These are phyloP conservation scores for Arabidopsis lyrata DNA, from an alignment of 441 rosid genomes.

Conservation along the genomic window DNA sequence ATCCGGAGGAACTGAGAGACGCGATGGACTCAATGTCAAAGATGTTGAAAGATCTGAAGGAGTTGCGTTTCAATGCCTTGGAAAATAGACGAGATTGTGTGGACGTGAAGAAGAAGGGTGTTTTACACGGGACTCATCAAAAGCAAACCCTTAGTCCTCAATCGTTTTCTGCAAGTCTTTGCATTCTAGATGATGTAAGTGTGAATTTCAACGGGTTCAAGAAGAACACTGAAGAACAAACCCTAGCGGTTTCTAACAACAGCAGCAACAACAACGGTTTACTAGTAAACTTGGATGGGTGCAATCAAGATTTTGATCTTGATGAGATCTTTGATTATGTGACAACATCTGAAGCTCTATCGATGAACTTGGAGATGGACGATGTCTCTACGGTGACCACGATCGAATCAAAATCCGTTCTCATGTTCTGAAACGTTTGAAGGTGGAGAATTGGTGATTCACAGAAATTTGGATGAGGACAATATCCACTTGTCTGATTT, in stretches of 20 bases:
- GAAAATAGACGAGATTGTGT: background rate
- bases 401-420: background rate
- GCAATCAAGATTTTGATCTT: background rate
- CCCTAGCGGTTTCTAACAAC: background rate
- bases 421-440: too few species aligned
- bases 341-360: background rate
- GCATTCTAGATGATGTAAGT: background rate
- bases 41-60: slow-evolving; percentile 6
- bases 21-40: slow-evolving; percentile 13
- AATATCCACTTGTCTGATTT: background rate
- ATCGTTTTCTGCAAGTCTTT: background rate
- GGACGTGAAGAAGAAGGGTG: slow-evolving; percentile 27
- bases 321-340: background rate
- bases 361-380: background rate
- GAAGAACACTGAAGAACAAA: background rate
- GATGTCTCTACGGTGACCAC: background rate
- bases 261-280: background rate
- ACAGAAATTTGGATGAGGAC: background rate
- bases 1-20: slow-evolving; percentile 4
- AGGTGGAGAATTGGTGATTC: background rate
- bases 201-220: background rate
- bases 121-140: background rate
- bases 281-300: background rate
- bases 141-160: slow-evolving; percentile 10
- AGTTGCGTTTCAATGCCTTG: background rate